Conservation (phyloP, 2,329 filamentous ascomycete species). For the Arthroderma sp. region DNA sequence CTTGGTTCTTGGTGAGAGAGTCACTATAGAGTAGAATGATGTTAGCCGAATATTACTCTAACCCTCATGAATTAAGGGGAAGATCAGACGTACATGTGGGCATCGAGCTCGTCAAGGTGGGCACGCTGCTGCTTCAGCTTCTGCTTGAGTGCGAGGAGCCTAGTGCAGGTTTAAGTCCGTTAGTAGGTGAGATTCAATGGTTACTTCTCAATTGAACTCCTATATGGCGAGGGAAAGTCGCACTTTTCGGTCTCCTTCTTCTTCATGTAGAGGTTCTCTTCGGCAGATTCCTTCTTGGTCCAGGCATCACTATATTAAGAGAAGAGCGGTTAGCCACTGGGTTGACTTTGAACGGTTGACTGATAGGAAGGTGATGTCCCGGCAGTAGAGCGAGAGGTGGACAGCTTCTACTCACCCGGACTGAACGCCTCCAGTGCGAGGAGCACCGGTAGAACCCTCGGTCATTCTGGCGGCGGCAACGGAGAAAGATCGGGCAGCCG, state of each 20-base stretch:
- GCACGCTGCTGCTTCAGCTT: constrained; percentile 63
- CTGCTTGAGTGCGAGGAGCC: constrained; percentile 56
- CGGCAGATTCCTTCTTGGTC: constrained; percentile 78
- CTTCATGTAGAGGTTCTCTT: constrained; percentile 73
- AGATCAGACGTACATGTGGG: constrained; percentile 68
- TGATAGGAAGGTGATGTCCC: background rate
- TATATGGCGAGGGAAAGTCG: constrained; percentile 11
- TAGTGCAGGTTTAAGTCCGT: too few species aligned
- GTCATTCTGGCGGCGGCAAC: constrained; percentile 51
- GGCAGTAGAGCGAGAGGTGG: background rate
- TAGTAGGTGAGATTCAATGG: too few species aligned
- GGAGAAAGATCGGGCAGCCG: constrained; percentile 48
- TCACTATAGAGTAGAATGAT: too few species aligned
- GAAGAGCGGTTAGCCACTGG: background rate
- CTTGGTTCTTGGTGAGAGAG: constrained; percentile 60
- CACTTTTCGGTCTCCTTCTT: constrained; percentile 81
- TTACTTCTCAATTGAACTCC: background rate
- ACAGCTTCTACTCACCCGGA: constrained; percentile 25
- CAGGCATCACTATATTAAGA: constrained; percentile 64
- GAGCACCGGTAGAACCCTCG: constrained; percentile 56
- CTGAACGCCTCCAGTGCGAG: constrained; percentile 23
- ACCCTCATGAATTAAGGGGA: background rate
- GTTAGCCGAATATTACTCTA: too few species aligned
- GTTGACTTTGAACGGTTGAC: background rate
- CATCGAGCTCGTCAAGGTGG: constrained; percentile 72